A percentile compares a stretch with the other conserved stretches of the same genome.
Evolutionary conservation across 768 basidiomycete genomes (phyloP).

Genomic region (Boletus bicolor): DNA sequence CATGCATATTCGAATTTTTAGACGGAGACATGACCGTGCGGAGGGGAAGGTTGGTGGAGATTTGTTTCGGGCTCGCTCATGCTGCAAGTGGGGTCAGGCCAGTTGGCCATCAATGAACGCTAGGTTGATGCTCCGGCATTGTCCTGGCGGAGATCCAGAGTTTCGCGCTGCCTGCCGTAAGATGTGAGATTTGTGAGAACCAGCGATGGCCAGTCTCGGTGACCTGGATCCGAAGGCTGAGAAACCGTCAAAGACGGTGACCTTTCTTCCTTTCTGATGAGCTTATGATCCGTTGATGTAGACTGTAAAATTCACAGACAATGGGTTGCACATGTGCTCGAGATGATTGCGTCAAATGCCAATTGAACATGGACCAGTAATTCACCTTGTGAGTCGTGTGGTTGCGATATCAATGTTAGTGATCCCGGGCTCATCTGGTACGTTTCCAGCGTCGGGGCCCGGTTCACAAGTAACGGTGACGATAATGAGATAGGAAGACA

Average conservation of each 20-base stretch:
- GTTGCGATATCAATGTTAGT: not conserved
- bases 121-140: not conserved
- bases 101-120: not conserved
- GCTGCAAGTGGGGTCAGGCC: not conserved
- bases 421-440: not conserved
- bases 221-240: not conserved
- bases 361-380: no score
- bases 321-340: not conserved
- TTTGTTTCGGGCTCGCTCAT: not conserved
- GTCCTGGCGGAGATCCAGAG: not conserved
- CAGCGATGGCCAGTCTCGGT: not conserved
- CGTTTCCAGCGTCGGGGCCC: not conserved
- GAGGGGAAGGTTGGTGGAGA: not conserved
- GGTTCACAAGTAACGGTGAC: not conserved
- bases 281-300: not conserved
- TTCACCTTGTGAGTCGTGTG: no score
- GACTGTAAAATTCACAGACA: not conserved
- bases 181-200: not conserved
- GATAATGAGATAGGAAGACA: not conserved
- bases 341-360: not conserved
- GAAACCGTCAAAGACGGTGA: not conserved
- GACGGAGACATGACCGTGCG: not conserved
- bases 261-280: not conserved
- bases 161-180: constrained; percentile 6
- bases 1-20: not conserved